Percentiles rank a stretch among this genome's conserved stretches.
Evolutionary conservation across 2,329 filamentous ascomycete genomes (phyloP).

Genomic region (Purpureocillium takamizusanense): DNA sequence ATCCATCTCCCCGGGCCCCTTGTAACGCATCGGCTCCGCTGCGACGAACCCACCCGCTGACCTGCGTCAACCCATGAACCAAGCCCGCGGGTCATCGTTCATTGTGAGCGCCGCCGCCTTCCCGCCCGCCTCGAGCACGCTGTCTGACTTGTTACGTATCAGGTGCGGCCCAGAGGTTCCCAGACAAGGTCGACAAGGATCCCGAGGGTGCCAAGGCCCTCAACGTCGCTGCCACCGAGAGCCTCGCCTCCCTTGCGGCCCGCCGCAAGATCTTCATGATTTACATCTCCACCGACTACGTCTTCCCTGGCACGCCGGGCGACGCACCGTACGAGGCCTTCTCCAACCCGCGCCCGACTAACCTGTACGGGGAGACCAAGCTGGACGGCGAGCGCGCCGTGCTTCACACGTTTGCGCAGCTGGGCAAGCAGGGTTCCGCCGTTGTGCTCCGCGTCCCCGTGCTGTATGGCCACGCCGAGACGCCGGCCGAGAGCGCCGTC

Average conservation of each 20-base stretch:
- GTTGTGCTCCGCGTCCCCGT: constrained; percentile 75
- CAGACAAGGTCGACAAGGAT: constrained; percentile 75
- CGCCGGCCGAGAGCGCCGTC: constrained; percentile 67
- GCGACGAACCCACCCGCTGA: not conserved
- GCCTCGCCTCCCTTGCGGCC: constrained; percentile 58
- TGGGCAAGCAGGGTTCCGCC: constrained; percentile 42
- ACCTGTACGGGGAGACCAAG: constrained; percentile 61
- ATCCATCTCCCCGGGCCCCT: not conserved
- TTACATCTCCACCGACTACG: constrained; percentile 78
- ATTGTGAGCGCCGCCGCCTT: constrained; percentile 4
- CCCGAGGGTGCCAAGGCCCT: constrained; percentile 64
- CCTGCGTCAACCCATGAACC: not conserved
- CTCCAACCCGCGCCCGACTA: constrained; percentile 59
- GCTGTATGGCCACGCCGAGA: constrained; percentile 69
- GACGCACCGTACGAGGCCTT: constrained; percentile 72
- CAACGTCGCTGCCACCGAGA: constrained; percentile 63
- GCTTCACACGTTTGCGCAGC: constrained; percentile 46
- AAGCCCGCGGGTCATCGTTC: constrained; percentile 6
- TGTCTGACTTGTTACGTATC: not conserved
- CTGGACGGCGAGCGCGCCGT: constrained; percentile 55
- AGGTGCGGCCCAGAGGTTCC: constrained; percentile 83
- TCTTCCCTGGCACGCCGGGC: constrained; percentile 65
- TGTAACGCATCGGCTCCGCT: too few species aligned
- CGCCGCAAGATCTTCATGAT: constrained; percentile 54
- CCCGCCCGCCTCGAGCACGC: not conserved